phyloP scores from a whole-genome alignment of 2,329 filamentous ascomycete genomes.

The Stagonosporopsis vannaccii region DNA sequence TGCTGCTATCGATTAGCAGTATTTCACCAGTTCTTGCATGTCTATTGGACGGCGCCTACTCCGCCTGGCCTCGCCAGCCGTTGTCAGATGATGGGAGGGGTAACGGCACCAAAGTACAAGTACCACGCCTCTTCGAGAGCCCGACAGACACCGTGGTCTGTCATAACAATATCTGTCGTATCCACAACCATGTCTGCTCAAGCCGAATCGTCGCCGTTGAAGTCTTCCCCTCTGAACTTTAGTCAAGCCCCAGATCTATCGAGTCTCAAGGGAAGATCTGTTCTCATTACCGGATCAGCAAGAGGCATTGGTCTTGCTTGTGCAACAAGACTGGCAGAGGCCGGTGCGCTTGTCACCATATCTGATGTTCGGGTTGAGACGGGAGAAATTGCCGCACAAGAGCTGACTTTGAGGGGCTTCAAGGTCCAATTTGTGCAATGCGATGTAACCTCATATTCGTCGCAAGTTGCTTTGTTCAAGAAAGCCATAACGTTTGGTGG shows the following conservation, averaged over 20 bases:
- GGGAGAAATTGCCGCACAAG: conserved; percentile 18
- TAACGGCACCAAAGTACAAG: background rate
- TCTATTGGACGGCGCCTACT: background rate
- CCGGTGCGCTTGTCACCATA: conserved; percentile 36
- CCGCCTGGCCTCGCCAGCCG: background rate
- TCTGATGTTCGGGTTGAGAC: conserved; percentile 29
- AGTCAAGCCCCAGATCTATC: conserved; percentile 21
- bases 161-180: no score
- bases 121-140: background rate
- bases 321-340: conserved; percentile 26
- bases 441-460: conserved; percentile 41
- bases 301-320: conserved; percentile 38
- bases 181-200: background rate
- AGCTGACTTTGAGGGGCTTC: conserved; percentile 23
- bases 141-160: no score
- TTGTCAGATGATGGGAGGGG: background rate
- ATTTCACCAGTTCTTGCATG: no score
- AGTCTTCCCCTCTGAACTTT: conserved; percentile 20
- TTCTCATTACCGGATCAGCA: conserved; percentile 37
- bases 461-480: conserved; percentile 42
- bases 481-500: conserved; percentile 35
- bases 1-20: background rate
- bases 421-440: conserved; percentile 40
- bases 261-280: conserved; percentile 26
- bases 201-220: background rate